These are phyloP conservation scores for Tulasnella sp. DNA, from an alignment of 768 basidiomycete genomes.

Conservation along the genomic window DNA sequence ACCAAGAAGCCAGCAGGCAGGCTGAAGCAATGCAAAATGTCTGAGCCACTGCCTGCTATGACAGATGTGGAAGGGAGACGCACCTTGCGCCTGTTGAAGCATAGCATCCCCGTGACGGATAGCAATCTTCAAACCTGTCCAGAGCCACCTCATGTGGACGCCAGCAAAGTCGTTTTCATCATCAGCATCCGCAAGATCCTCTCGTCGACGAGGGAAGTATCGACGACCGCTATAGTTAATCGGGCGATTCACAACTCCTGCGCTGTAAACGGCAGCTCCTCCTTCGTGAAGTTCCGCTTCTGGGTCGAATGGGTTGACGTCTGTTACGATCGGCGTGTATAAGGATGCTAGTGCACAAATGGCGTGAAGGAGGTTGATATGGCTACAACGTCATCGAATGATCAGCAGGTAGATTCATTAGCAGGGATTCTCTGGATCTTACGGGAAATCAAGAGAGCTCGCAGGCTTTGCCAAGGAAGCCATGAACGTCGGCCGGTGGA, in stretches of 20 bases:
- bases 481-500: slow-evolving; percentile 14
- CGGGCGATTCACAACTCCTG: slow-evolving; percentile 3
- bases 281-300: background rate
- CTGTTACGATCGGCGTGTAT: slow-evolving; percentile 2
- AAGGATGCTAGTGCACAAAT: slow-evolving; percentile 13
- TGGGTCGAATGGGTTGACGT: background rate
- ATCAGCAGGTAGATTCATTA: background rate
- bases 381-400: background rate
- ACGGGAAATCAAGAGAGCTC: slow-evolving; percentile 9
- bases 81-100: slow-evolving; percentile 8
- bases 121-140: background rate
- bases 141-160: background rate
- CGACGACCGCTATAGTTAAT: background rate
- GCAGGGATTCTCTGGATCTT: background rate
- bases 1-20: slow-evolving; percentile 2
- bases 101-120: slow-evolving; percentile 1
- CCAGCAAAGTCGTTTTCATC: slow-evolving; percentile 1
- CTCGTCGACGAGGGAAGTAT: background rate
- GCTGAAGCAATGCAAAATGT: background rate
- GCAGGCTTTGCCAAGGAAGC: background rate
- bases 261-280: background rate
- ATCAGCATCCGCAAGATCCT: background rate
- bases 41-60: background rate
- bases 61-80: background rate
- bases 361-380: slow-evolving; percentile 10